Conservation (phyloP, 2,329 filamentous ascomycete species). For the Fusarium foetens region DNA sequence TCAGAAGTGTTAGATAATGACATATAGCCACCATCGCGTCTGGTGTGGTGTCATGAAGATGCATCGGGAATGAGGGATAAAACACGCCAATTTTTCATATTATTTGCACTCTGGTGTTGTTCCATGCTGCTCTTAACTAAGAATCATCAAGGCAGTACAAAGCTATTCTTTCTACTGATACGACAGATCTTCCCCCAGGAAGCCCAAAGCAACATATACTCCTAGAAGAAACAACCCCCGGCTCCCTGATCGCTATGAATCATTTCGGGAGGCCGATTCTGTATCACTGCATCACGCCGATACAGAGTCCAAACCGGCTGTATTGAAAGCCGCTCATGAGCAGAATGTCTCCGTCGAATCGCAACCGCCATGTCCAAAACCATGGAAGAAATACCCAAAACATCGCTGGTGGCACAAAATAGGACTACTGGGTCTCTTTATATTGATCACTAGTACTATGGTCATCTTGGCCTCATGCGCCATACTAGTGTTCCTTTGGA, state of each 20-base stretch:
- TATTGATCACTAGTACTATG: fast-evolving
- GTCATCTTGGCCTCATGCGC: background rate
- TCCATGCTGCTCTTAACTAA: fast-evolving
- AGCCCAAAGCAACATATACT: fast-evolving
- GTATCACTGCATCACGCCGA: background rate
- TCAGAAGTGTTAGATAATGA: background rate
- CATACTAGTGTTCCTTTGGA: background rate
- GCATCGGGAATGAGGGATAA: background rate
- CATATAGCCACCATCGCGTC: too few relatives aligned
- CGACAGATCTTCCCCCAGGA: fast-evolving
- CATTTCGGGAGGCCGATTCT: fast-evolving
- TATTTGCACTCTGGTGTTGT: background rate
- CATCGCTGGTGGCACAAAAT: background rate
- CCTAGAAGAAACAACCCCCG: fast-evolving
- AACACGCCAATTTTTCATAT: fast-evolving
- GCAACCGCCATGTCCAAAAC: too few relatives aligned
- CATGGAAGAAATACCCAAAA: background rate
- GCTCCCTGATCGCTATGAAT: too few relatives aligned
- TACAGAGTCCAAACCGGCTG: fast-evolving
- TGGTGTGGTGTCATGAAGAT: background rate
- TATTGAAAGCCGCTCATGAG: fast-evolving
- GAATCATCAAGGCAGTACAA: too few relatives aligned
- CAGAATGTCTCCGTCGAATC: fast-evolving
- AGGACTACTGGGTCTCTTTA: fast-evolving
- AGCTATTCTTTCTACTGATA: background rate